Evolutionary conservation across 2,329 filamentous ascomycete species (phyloP).

Genomic region (Teratosphaeria viscida): DNA sequence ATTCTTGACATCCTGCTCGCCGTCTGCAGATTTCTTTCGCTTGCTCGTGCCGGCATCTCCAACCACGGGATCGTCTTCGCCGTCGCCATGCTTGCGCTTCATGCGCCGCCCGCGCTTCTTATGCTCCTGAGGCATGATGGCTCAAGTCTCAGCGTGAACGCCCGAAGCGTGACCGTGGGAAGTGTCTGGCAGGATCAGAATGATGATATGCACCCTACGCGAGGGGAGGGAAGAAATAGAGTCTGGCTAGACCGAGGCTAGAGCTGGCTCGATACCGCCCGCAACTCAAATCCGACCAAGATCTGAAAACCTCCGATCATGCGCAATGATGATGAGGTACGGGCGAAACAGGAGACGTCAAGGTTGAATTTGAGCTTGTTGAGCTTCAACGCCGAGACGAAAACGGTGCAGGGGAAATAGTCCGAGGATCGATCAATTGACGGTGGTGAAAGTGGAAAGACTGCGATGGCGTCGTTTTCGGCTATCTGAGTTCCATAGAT

Average conservation of each 20-base stretch:
- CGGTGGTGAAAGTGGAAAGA: not conserved
- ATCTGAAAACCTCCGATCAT: not conserved
- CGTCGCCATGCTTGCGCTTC: constrained; percentile 36
- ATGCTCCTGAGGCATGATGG: constrained; percentile 48
- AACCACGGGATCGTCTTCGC: constrained; percentile 3
- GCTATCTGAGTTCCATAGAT: not conserved
- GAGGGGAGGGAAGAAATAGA: not conserved
- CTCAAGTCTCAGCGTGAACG: not conserved
- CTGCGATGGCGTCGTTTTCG: not conserved
- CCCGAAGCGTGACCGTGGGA: not conserved
- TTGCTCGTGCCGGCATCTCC: constrained; percentile 27
- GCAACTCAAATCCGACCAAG: not conserved
- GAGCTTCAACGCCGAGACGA: not conserved
- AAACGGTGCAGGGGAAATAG: not conserved
- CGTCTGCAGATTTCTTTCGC: constrained; percentile 28
- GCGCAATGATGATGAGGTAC: not conserved
- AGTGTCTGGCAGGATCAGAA: not conserved
- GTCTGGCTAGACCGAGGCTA: not conserved
- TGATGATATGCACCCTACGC: not conserved
- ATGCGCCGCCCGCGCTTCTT: constrained; percentile 49
- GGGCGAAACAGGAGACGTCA: not conserved
- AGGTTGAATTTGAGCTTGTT: not conserved
- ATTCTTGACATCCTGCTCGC: not conserved
- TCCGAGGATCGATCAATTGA: not conserved
- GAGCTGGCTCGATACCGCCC: not conserved